Conservation (phyloP, 2,329 filamentous ascomycete genomes). For the Calonectria pteridis region DNA sequence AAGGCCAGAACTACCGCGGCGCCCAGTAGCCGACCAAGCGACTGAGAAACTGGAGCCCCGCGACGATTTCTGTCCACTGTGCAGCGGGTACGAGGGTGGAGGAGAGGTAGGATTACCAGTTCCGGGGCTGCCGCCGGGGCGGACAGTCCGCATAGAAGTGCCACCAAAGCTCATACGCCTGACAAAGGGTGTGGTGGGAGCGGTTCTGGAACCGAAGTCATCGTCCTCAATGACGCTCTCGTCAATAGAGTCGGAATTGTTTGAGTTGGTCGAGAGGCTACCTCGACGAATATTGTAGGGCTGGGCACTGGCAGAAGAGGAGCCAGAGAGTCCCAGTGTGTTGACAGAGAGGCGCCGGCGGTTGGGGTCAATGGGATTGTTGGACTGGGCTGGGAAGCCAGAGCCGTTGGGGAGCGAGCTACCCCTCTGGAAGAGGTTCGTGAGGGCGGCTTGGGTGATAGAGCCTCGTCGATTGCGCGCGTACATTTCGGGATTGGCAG, state of each 20-base stretch:
- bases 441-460: slow-evolving; percentile 68
- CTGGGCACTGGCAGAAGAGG: slow-evolving; percentile 70
- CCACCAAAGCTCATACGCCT: slow-evolving; percentile 93
- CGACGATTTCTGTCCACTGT: slow-evolving; percentile 49
- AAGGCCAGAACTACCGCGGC: slow-evolving; percentile 52
- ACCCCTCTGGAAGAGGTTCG: slow-evolving; percentile 70
- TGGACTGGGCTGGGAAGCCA: slow-evolving; percentile 55
- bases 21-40: slow-evolving; percentile 50
- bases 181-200: slow-evolving; percentile 79
- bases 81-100: slow-evolving; percentile 48
- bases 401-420: slow-evolving; percentile 61
- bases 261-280: slow-evolving; percentile 76
- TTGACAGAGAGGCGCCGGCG: slow-evolving; percentile 81
- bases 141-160: slow-evolving; percentile 74
- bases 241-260: slow-evolving; percentile 72
- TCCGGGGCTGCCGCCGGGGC: slow-evolving; percentile 70
- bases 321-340: slow-evolving; percentile 79
- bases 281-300: slow-evolving; percentile 69
- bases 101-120: slow-evolving; percentile 69
- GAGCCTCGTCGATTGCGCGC: slow-evolving; percentile 68
- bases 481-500: slow-evolving; percentile 49
- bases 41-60: slow-evolving; percentile 49
- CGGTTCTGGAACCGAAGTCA: slow-evolving; percentile 66
- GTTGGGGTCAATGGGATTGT: slow-evolving; percentile 65
- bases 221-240: slow-evolving; percentile 82